Percentiles rank a stretch among this genome's conserved stretches.
phyloP scores from a whole-genome alignment of 345 rosid genomes.

The Erysimum cheiranthoides region DNA sequence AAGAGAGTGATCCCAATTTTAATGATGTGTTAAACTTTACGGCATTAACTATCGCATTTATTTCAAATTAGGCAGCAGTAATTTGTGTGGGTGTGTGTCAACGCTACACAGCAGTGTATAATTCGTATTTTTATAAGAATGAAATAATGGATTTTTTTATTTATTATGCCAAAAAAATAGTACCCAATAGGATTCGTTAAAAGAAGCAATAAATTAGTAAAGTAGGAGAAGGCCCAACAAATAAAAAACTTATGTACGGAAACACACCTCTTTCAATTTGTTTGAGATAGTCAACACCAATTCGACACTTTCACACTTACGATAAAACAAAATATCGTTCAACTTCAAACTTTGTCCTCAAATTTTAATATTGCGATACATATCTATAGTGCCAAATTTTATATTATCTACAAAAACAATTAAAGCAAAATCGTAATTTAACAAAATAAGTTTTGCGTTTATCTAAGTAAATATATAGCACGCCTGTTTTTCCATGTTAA shows the following conservation, averaged over 20 bases:
- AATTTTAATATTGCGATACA: too few relatives aligned
- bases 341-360: neutral
- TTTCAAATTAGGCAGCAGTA: neutral
- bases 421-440: too few relatives aligned
- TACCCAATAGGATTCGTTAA: conserved; percentile 13
- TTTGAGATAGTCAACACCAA: conserved; percentile 4
- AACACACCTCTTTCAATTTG: neutral
- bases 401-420: too few relatives aligned
- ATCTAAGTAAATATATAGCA: too few relatives aligned
- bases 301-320: conserved; percentile 33
- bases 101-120: neutral
- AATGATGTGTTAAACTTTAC: neutral
- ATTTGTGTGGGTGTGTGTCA: neutral
- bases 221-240: conserved; percentile 20
- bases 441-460: too few relatives aligned
- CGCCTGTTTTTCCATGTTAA: too few relatives aligned
- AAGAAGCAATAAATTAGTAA: conserved; percentile 7
- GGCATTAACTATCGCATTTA: conserved; percentile 1
- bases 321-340: neutral
- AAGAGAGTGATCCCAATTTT: neutral
- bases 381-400: too few relatives aligned
- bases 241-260: conserved; percentile 15
- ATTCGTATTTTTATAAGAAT: neutral
- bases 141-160: neutral
- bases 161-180: neutral